A percentile compares a stretch with the other conserved stretches of the same genome.
These are phyloP conservation scores for Pisolithus sp. DNA, from an alignment of 768 basidiomycete genomes.

Conservation along the genomic window DNA sequence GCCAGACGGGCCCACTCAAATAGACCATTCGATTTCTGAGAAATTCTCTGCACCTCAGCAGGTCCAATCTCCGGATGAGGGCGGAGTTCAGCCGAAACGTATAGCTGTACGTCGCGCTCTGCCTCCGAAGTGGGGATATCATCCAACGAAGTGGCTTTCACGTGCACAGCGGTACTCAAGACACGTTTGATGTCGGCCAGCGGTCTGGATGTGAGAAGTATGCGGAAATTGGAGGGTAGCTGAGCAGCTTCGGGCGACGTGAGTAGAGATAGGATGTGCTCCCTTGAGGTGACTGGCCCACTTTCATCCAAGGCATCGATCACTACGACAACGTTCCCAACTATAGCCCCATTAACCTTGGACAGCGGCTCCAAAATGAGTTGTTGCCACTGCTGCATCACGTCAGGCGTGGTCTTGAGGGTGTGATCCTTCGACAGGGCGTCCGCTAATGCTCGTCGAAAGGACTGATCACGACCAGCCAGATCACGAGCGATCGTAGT, in stretches of 20 bases:
- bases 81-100: neutral
- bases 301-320: slow-evolving; percentile 21
- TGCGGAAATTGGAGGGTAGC: neutral
- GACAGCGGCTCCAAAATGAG: slow-evolving; percentile 11
- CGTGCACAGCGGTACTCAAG: neutral
- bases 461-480: slow-evolving; percentile 9
- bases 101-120: neutral
- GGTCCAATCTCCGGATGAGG: too few relatives aligned
- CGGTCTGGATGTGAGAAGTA: slow-evolving; percentile 5
- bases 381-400: slow-evolving; percentile 9
- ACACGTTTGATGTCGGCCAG: neutral
- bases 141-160: neutral
- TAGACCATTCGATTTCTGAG: too few relatives aligned
- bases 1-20: too few relatives aligned
- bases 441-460: neutral
- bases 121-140: neutral
- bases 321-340: slow-evolving; percentile 20
- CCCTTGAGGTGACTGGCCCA: neutral
- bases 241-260: neutral
- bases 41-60: too few relatives aligned
- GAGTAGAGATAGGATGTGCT: slow-evolving; percentile 9
- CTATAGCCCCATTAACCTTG: neutral
- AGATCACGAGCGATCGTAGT: slow-evolving; percentile 6
- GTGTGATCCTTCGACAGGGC: neutral
- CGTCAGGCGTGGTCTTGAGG: neutral